These are phyloP conservation scores for Cyclospora cayetanensis DNA, from an alignment of 169 alveolate genomes.

Conservation along the genomic window DNA sequence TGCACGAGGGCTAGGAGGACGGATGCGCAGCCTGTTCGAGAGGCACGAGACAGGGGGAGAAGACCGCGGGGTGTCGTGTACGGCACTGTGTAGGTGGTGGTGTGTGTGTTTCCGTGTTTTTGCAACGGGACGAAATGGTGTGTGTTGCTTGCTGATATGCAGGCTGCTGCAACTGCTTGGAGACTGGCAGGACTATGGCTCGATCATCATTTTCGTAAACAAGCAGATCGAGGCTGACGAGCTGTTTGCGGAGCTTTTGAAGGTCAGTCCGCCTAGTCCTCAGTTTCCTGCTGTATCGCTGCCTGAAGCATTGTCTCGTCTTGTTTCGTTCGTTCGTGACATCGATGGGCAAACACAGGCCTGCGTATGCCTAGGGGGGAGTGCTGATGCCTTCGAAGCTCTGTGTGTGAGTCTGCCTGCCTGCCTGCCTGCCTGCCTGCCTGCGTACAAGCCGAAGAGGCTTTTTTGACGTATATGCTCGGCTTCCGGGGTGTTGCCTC, in stretches of 20 bases:
- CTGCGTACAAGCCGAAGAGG: background rate
- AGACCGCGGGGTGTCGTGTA: background rate
- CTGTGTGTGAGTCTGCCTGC: background rate
- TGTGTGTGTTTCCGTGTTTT: background rate
- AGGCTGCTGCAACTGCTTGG: slow-evolving; percentile 95
- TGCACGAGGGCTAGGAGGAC: background rate
- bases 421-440: background rate
- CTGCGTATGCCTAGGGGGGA: too few relatives aligned
- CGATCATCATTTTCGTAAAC: slow-evolving; percentile 96
- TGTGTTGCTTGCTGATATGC: slow-evolving; percentile 74
- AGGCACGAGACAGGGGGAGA: background rate
- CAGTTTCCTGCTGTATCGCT: background rate
- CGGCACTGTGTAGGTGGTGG: background rate
- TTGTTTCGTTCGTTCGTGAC: background rate
- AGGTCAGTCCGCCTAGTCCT: slow-evolving; percentile 48
- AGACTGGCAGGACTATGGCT: slow-evolving; percentile 96
- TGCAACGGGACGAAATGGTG: too few relatives aligned
- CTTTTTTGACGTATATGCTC: background rate
- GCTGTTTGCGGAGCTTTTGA: slow-evolving; percentile 88
- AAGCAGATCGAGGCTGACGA: slow-evolving; percentile 97
- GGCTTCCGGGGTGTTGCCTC: background rate
- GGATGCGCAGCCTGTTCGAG: background rate
- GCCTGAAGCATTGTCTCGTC: background rate
- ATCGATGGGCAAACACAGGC: background rate
- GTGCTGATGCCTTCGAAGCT: background rate